Evolutionary conservation across 345 rosid genomes (phyloP).

Genomic region (Hypericum perforatum): DNA sequence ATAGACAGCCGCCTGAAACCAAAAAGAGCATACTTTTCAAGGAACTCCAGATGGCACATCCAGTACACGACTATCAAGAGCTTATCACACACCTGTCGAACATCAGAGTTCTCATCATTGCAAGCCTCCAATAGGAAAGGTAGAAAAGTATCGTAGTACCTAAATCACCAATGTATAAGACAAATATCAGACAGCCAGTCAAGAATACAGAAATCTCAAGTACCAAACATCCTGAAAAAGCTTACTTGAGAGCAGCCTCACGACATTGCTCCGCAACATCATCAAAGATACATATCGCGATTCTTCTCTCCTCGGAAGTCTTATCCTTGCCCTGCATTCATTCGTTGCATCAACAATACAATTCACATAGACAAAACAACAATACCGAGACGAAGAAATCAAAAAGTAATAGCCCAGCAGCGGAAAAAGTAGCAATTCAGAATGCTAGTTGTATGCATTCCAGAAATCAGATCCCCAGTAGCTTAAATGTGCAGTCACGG

Average conservation of each 20-base stretch:
- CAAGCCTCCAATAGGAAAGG: constrained; percentile 98
- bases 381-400: too few relatives aligned
- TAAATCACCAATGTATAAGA: constrained; percentile 22
- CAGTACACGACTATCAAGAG: constrained; percentile 6
- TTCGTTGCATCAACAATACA: too few relatives aligned
- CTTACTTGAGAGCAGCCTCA: constrained; percentile 87
- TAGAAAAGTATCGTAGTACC: constrained; percentile 92
- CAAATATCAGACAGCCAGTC: constrained; percentile 13
- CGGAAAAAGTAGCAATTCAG: too few relatives aligned
- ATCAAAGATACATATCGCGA: constrained; percentile 98
- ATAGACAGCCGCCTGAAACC: constrained; percentile 90
- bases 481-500: too few relatives aligned
- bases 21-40: constrained; percentile 3
- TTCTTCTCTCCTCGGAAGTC: constrained; percentile 98
- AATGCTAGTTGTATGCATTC: too few relatives aligned
- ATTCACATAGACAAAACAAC: too few relatives aligned
- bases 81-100: constrained; percentile 65
- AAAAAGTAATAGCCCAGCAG: too few relatives aligned
- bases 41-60: constrained; percentile 5
- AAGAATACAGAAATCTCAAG: constrained; percentile 10
- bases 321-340: constrained; percentile 82
- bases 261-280: constrained; percentile 98
- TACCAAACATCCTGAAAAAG: neutral
- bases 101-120: constrained; percentile 87
- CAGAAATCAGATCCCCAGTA: too few relatives aligned